phyloP scores from a whole-genome alignment of 345 rosid genomes.

The Aethionema arabicum region DNA sequence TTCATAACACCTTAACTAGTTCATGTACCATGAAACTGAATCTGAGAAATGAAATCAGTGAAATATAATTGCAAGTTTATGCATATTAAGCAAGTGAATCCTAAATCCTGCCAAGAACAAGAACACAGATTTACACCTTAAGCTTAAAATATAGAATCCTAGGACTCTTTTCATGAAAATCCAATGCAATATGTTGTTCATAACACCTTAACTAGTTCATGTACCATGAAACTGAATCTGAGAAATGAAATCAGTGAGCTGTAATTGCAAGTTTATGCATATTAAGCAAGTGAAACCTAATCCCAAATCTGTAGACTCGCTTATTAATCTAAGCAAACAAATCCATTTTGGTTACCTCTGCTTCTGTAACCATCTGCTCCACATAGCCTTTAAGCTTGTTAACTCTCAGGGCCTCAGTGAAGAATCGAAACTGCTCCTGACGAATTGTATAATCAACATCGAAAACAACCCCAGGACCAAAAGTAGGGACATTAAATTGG shows the following conservation, averaged over 20 bases:
- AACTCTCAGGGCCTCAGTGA: slow-evolving; percentile 82
- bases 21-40: too few species aligned
- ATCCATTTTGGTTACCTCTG: slow-evolving; percentile 49
- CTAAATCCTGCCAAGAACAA: slow-evolving; percentile 53
- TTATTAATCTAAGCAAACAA: background rate
- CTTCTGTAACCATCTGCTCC: slow-evolving; percentile 91
- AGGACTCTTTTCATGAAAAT: too few species aligned
- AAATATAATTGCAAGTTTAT: too few species aligned
- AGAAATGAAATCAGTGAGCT: too few species aligned
- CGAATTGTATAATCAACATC: slow-evolving; percentile 86
- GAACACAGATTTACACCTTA: background rate
- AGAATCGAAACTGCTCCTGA: slow-evolving; percentile 96
- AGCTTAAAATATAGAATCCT: background rate
- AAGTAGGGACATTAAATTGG: slow-evolving; percentile 94
- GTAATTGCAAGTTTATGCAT: too few species aligned
- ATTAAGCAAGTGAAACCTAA: background rate
- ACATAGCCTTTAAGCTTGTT: slow-evolving; percentile 90
- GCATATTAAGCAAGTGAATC: too few species aligned
- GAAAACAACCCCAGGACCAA: slow-evolving; percentile 96
- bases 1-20: too few species aligned
- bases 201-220: too few species aligned
- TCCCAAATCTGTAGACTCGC: background rate
- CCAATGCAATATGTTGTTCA: too few species aligned
- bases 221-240: too few species aligned
- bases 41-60: too few species aligned